Evolutionary conservation across 2,329 filamentous ascomycete genomes (phyloP).

Genomic region (Neopestalotiopsis clavispora): DNA sequence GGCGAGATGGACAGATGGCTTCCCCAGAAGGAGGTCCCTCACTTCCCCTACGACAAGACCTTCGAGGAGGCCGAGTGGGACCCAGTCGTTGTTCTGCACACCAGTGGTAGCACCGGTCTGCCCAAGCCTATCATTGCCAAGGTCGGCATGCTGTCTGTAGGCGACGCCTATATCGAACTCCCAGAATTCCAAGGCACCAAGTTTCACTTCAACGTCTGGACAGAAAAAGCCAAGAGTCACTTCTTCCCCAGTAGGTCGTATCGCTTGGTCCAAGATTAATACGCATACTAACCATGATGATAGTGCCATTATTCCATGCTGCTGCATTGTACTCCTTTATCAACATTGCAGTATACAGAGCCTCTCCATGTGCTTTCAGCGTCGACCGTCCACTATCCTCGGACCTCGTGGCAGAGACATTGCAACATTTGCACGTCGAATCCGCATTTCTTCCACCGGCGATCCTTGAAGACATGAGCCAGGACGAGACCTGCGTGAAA

Average conservation of each 20-base stretch:
- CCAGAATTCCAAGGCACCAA: constrained; percentile 22
- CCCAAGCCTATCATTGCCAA: constrained; percentile 49
- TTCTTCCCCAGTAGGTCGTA: constrained; percentile 14
- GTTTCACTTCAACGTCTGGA: constrained; percentile 4
- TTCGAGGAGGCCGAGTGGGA: constrained; percentile 48
- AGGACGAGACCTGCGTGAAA: constrained; percentile 34
- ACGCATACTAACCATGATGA: constrained; percentile 18
- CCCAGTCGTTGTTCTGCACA: constrained; percentile 47
- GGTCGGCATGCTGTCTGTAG: constrained; percentile 39
- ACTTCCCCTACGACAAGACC: constrained; percentile 44
- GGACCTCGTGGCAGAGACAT: constrained; percentile 37
- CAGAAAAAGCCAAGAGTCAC: background rate
- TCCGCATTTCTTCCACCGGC: constrained; percentile 41
- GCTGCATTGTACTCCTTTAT: constrained; percentile 36
- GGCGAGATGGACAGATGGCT: constrained; percentile 41
- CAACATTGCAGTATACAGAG: constrained; percentile 35
- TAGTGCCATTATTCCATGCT: constrained; percentile 47
- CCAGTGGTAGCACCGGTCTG: constrained; percentile 51
- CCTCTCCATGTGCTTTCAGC: constrained; percentile 32
- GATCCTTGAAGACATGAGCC: constrained; percentile 49
- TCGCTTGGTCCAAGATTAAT: background rate
- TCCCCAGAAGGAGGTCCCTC: constrained; percentile 36
- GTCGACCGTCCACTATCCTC: constrained; percentile 41
- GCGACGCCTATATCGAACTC: constrained; percentile 33
- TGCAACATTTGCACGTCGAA: constrained; percentile 34